Evolutionary conservation across 768 basidiomycete genomes (phyloP), one percentile per base, ranked within the genome.

Genomic region (Naganishia antarctica): DNA sequence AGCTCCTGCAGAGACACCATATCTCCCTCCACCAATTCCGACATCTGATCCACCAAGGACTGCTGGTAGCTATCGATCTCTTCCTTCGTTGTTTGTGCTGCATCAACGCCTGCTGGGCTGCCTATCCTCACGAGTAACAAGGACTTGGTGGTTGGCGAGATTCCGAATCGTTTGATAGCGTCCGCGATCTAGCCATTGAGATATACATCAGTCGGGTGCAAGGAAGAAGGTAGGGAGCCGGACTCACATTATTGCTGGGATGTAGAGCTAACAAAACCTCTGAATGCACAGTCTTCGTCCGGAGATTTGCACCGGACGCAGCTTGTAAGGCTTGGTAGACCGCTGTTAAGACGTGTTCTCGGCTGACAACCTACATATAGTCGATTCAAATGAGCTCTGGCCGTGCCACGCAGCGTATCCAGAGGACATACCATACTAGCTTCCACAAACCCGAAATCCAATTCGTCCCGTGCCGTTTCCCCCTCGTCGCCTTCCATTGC

Each of bases 401-500:
- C n/a, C n/a, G n/a, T n/a, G n/a, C n/a, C n/a, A n/a, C n/a, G n/a
- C 31, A 46, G 40, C 12, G 12, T 44, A 49, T 59, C 71, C 2
- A 18, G 6, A n/a, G 28, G 18, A 76, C 88, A 66, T 67, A 94
- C 91, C 72, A 91, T 83, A 37, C 81, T 81, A 23, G 89, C 90
- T 74, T 97, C 88, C 72, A 98, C 81, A 77, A 97, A 97, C 0
- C 89, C 88, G 78, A 89, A 96, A 71, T 92, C 90, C 69, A 96
- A 83, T n/a, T 83, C 83, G 29, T 84, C 84, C 58, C 90, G 83
- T 70, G 89, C 87, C 15, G 69, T 70, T 28, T 89, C 84, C 21
- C 90, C 90, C 15, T 70, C 69, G 0, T 75, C 76, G 0, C 86
- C 88, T 18, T 80, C 74, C 45, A 84, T 78, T 11, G 81, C 82